Evolutionary conservation across 306 rosid genomes (phyloP).

Genomic region (Vachellia collinsii): DNA sequence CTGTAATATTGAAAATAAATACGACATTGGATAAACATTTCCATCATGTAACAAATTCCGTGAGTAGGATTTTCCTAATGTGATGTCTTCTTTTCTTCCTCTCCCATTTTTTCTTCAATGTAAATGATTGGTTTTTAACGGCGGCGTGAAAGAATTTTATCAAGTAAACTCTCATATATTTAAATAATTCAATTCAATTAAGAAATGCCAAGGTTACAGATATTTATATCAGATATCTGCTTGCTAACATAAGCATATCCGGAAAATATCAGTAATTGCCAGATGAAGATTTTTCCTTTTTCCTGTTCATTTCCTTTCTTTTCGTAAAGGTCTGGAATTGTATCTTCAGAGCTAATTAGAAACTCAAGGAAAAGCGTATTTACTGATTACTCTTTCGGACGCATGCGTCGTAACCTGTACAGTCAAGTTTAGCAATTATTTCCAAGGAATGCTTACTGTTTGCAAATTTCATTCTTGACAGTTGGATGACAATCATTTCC

Average conservation of each 20-base stretch:
- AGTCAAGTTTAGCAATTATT: conserved; percentile 15
- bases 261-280: background rate
- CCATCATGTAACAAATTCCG: background rate
- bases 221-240: conserved; percentile 2
- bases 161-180: background rate
- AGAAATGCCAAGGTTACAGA: background rate
- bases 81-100: no score
- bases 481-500: conserved; percentile 86
- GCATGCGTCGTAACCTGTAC: conserved; percentile 1
- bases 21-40: background rate
- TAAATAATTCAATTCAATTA: background rate
- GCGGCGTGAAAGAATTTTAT: background rate
- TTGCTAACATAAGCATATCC: background rate
- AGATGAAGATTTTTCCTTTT: background rate
- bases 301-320: background rate
- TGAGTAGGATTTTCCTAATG: background rate
- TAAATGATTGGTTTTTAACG: background rate
- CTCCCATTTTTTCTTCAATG: no score
- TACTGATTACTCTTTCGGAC: background rate
- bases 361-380: background rate
- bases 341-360: background rate
- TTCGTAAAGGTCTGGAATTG: background rate
- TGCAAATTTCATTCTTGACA: conserved; percentile 71
- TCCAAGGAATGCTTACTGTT: conserved; percentile 53
- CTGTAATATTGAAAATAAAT: conserved; percentile 11